A percentile compares a stretch with the other conserved stretches of the same genome.
Evolutionary conservation across 2,329 filamentous ascomycete species (phyloP).

Genomic region (Thielaviopsis musarum): DNA sequence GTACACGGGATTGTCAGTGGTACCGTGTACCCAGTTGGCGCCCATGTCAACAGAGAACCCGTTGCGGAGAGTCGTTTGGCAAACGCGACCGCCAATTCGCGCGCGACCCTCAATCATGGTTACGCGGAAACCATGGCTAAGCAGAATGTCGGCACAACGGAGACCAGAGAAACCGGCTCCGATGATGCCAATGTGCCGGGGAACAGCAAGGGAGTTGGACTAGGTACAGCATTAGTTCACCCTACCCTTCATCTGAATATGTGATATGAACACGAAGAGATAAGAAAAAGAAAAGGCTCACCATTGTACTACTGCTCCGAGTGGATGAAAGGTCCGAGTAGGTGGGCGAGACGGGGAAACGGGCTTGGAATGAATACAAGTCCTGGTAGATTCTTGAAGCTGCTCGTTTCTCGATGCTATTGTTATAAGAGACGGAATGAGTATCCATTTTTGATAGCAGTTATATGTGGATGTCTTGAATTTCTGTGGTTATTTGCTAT

Average conservation of each 20-base stretch:
- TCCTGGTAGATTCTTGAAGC: slow-evolving; percentile 9
- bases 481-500: not conserved
- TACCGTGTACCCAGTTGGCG: slow-evolving; percentile 71
- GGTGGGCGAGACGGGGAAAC: not conserved
- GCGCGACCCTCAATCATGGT: slow-evolving; percentile 53
- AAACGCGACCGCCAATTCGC: slow-evolving; percentile 48
- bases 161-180: slow-evolving; percentile 56
- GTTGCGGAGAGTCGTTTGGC: slow-evolving; percentile 32
- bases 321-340: slow-evolving; percentile 4
- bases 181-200: slow-evolving; percentile 32
- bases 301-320: slow-evolving; percentile 5
- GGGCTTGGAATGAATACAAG: slow-evolving; percentile 8
- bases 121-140: slow-evolving; percentile 47
- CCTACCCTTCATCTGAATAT: not conserved
- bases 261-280: not conserved
- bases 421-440: slow-evolving; percentile 9
- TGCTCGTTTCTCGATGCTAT: slow-evolving; percentile 5
- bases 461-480: not conserved
- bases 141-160: slow-evolving; percentile 51
- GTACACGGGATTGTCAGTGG: slow-evolving; percentile 50
- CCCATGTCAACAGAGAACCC: slow-evolving; percentile 40
- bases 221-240: not conserved
- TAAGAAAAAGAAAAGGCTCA: not conserved
- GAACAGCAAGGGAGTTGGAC: not conserved
- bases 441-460: slow-evolving; percentile 8